Evolutionary conservation across 768 basidiomycete genomes (phyloP).

Genomic region (Fomitopsis serialis): DNA sequence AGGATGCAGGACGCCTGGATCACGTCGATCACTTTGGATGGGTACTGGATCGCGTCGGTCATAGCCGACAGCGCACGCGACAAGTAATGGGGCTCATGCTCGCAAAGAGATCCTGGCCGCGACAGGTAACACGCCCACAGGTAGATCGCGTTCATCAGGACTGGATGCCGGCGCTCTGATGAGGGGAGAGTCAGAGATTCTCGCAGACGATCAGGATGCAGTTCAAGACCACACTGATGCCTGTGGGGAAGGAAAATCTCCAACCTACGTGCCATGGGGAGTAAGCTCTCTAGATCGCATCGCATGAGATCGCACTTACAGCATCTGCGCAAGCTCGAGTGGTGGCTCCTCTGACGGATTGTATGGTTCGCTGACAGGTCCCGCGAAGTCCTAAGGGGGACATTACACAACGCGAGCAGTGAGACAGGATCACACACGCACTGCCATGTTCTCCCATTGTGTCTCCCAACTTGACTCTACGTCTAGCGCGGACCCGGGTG

Average conservation of each 20-base stretch:
- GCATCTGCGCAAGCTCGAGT: slow-evolving; percentile 55
- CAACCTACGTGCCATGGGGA: slow-evolving; percentile 37
- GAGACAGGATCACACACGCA: slow-evolving; percentile 2
- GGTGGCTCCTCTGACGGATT: slow-evolving; percentile 21
- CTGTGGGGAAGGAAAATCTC: slow-evolving; percentile 74
- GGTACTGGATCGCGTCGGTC: slow-evolving; percentile 54
- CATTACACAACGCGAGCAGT: not conserved
- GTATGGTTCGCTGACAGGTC: slow-evolving; percentile 11
- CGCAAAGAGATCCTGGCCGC: slow-evolving; percentile 60
- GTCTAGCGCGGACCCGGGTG: slow-evolving; percentile 9
- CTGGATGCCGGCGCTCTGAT: slow-evolving; percentile 66
- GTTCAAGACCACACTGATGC: slow-evolving; percentile 67
- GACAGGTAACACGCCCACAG: slow-evolving; percentile 83
- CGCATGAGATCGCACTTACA: slow-evolving; percentile 39
- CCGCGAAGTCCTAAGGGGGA: slow-evolving; percentile 14
- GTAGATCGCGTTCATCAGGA: slow-evolving; percentile 75
- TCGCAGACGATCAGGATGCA: slow-evolving; percentile 61
- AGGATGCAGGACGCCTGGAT: slow-evolving; percentile 75
- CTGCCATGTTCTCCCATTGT: slow-evolving; percentile 18
- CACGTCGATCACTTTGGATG: slow-evolving; percentile 56
- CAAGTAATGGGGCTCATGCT: slow-evolving; percentile 72
- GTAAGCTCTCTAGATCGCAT: slow-evolving; percentile 3
- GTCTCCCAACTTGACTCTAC: slow-evolving; percentile 20
- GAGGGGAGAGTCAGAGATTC: slow-evolving; percentile 50
- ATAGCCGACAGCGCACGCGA: slow-evolving; percentile 56